phyloP scores from a whole-genome alignment of 2,329 filamentous ascomycete genomes.

The Pestalotiopsis sp. region DNA sequence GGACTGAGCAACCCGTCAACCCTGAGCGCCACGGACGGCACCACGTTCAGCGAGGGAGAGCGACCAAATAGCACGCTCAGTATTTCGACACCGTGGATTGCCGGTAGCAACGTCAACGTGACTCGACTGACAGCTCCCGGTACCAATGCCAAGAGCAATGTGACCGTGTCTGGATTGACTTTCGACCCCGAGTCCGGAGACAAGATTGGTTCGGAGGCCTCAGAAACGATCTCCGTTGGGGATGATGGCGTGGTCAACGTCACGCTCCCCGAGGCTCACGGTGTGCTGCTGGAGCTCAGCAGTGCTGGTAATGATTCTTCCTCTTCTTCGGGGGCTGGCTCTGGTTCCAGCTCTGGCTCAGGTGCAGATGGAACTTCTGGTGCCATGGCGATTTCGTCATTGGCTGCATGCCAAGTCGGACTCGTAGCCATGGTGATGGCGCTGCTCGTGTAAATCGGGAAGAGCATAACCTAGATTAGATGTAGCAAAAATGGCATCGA shows the following conservation, averaged over 20 bases:
- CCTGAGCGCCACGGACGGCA: constrained; percentile 30
- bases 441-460: not conserved
- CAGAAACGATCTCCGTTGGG: constrained; percentile 29
- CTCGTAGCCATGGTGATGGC: not conserved
- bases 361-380: not conserved
- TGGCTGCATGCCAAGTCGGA: not conserved
- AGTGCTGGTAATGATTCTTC: not conserved
- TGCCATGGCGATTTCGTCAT: not conserved
- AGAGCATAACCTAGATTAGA: not conserved
- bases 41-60: constrained; percentile 30
- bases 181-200: constrained; percentile 32
- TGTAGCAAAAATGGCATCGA: not conserved
- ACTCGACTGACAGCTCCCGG: constrained; percentile 33
- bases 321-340: not conserved
- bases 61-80: constrained; percentile 28
- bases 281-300: constrained; percentile 31
- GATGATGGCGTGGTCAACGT: constrained; percentile 28
- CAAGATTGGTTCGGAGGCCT: constrained; percentile 20
- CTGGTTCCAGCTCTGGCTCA: not conserved
- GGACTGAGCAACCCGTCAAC: constrained; percentile 37
- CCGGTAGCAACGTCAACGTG: constrained; percentile 24
- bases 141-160: constrained; percentile 37
- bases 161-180: constrained; percentile 32
- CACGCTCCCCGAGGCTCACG: constrained; percentile 31
- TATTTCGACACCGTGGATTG: constrained; percentile 33